A percentile compares a stretch with the other conserved stretches of the same genome.
Conservation (phyloP, 208 protist species). For the Polymyxa betae region DNA sequence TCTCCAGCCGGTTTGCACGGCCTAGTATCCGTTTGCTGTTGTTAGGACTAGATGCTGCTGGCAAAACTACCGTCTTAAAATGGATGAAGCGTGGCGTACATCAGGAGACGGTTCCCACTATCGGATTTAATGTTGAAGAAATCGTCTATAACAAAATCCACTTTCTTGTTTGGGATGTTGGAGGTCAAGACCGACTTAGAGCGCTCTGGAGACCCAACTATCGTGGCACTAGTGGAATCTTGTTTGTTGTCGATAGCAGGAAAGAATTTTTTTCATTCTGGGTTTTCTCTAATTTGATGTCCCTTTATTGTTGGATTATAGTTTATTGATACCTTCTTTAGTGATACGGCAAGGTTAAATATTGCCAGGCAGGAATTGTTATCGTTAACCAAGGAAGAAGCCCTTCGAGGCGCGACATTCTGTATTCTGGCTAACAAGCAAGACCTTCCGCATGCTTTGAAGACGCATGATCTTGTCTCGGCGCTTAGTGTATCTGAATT, state of each 20-base stretch:
- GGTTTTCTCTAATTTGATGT: neutral
- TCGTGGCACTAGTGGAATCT: slow-evolving; percentile 87
- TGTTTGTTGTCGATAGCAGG: slow-evolving; percentile 95
- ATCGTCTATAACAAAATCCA: neutral
- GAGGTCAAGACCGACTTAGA: slow-evolving; percentile 90
- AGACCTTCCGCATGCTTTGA: slow-evolving; percentile 64
- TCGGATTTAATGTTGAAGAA: slow-evolving; percentile 73
- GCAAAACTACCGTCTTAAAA: slow-evolving; percentile 75
- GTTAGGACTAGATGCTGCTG: slow-evolving; percentile 69
- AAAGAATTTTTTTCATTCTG: slow-evolving; percentile 69
- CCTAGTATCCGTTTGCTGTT: slow-evolving; percentile 65
- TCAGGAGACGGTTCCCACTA: slow-evolving; percentile 71
- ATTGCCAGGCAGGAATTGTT: slow-evolving; percentile 8
- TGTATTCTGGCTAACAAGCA: slow-evolving; percentile 70
- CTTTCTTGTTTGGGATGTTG: slow-evolving; percentile 73
- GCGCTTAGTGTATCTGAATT: slow-evolving; percentile 57
- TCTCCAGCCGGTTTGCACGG: neutral
- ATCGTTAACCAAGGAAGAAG: slow-evolving; percentile 43
- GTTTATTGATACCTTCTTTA: neutral
- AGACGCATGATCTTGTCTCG: slow-evolving; percentile 55
- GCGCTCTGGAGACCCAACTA: slow-evolving; percentile 94
- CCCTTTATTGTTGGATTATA: neutral
- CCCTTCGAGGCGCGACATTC: slow-evolving; percentile 49
- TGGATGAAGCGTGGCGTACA: slow-evolving; percentile 70
- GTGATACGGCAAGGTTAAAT: neutral